Evolutionary conservation across 805 yeast species (phyloP).

Genomic region (Cyberlindnera petersonii): DNA sequence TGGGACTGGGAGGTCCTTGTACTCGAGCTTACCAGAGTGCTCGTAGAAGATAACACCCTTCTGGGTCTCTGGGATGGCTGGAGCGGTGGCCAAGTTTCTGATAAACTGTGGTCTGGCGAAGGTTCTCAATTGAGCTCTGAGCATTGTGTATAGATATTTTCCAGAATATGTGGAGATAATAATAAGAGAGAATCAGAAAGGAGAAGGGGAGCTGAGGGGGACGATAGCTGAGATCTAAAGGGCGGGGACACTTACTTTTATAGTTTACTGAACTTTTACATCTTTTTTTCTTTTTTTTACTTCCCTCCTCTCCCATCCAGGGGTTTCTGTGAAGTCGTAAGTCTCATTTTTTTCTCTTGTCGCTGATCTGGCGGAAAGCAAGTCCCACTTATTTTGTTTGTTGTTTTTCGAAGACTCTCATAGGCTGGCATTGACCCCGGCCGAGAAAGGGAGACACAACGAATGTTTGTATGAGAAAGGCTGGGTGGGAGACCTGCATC

Average conservation of each 20-base stretch:
- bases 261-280: neutral
- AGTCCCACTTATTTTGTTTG: no score
- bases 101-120: constrained; percentile 15
- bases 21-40: constrained; percentile 58
- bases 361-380: no score
- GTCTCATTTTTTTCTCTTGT: no score
- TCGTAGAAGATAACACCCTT: constrained; percentile 68
- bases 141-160: constrained; percentile 17
- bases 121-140: constrained; percentile 24
- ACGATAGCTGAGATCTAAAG: neutral
- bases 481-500: constrained; percentile 3
- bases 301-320: no score
- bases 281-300: no score
- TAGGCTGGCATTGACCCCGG: no score
- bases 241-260: constrained; percentile 4
- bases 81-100: constrained; percentile 27
- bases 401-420: no score
- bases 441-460: no score
- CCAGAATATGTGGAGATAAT: neutral
- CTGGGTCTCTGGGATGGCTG: constrained; percentile 57
- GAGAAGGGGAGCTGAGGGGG: no score
- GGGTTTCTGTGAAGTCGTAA: no score
- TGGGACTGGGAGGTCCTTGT: constrained; percentile 78
- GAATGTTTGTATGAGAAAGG: neutral
- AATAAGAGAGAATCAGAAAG: neutral